These are phyloP conservation scores for Chaetomiaceae sp. DNA, from an alignment of 2,329 filamentous ascomycete species.

Conservation along the genomic window DNA sequence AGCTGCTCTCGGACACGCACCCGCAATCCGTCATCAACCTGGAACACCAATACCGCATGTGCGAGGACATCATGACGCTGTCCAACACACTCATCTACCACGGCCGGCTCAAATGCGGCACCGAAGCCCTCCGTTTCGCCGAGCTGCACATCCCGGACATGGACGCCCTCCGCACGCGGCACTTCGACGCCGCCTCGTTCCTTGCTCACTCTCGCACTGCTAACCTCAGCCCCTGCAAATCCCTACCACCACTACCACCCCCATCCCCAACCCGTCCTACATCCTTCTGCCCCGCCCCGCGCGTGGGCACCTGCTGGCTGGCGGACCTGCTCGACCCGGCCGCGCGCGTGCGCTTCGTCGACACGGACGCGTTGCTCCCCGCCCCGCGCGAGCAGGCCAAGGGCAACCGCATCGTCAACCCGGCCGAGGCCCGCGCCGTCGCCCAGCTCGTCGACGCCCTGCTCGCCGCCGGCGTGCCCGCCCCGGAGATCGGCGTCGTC, in stretches of 20 bases:
- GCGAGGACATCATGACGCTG: conserved; percentile 89
- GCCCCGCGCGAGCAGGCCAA: conserved; percentile 64
- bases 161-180: conserved; percentile 50
- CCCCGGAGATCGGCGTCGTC: conserved; percentile 82
- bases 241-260: neutral
- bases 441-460: conserved; percentile 76
- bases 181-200: conserved; percentile 48
- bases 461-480: conserved; percentile 66
- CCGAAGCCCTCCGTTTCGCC: conserved; percentile 62
- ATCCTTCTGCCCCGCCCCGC: conserved; percentile 51
- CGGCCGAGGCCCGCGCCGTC: conserved; percentile 70
- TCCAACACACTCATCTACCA: conserved; percentile 91
- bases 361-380: conserved; percentile 74
- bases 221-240: conserved; percentile 12
- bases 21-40: conserved; percentile 84
- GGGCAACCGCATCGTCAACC: conserved; percentile 83
- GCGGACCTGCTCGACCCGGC: conserved; percentile 61
- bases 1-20: conserved; percentile 81
- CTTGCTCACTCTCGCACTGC: conserved; percentile 31
- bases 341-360: conserved; percentile 76
- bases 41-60: conserved; percentile 98
- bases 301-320: conserved; percentile 63
- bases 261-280: conserved; percentile 26
- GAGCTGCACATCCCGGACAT: conserved; percentile 65
- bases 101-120: conserved; percentile 87